phyloP scores from a whole-genome alignment of 73 alveolate genomes.

The Paramecium pentaurelia region DNA sequence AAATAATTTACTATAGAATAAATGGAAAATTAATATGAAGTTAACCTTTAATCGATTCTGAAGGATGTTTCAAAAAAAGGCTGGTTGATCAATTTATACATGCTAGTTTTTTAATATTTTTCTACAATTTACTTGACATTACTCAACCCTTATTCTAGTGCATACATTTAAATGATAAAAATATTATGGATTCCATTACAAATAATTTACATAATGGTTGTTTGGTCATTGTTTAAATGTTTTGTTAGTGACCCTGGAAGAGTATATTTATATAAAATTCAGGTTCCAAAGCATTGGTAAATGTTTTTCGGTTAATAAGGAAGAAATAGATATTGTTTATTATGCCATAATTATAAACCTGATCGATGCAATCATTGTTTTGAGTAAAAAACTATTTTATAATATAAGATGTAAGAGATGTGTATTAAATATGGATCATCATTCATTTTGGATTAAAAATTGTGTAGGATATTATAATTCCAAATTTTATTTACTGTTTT shows the following conservation, averaged over 20 bases:
- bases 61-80: too few relatives aligned
- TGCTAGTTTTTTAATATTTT: too few relatives aligned
- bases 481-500: slow-evolving; percentile 75
- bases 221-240: slow-evolving; percentile 72
- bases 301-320: slow-evolving; percentile 78
- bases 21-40: not conserved
- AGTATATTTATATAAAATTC: not conserved
- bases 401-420: slow-evolving; percentile 70
- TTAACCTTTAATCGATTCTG: too few relatives aligned
- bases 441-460: slow-evolving; percentile 90
- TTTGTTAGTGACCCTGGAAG: slow-evolving; percentile 86
- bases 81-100: not conserved
- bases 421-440: slow-evolving; percentile 94
- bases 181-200: slow-evolving; percentile 54
- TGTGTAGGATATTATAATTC: slow-evolving; percentile 89
- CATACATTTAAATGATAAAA: not conserved
- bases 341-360: slow-evolving; percentile 91
- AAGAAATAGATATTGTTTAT: slow-evolving; percentile 87
- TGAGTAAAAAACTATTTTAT: not conserved
- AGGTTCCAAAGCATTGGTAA: slow-evolving; percentile 88
- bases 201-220: slow-evolving; percentile 64
- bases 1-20: too few relatives aligned
- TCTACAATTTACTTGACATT: not conserved
- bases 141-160: not conserved
- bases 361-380: slow-evolving; percentile 91